Percentiles rank a stretch among this genome's conserved stretches.
Evolutionary conservation across 2,329 filamentous ascomycete species (phyloP).

Genomic region (Graphiopsis chlorocephala): DNA sequence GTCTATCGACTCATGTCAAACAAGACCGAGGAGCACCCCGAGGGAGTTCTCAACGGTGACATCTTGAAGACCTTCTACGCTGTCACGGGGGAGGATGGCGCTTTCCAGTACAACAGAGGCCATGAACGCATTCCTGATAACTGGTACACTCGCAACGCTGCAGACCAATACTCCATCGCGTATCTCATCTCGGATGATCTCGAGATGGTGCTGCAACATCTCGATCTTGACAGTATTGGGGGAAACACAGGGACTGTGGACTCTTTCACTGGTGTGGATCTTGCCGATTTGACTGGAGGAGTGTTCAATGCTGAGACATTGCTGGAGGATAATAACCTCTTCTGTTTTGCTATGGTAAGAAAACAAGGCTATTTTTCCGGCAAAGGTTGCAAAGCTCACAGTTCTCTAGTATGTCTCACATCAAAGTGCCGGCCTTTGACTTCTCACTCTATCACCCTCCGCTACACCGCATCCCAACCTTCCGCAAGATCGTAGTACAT

Average conservation of each 20-base stretch:
- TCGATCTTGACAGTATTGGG: conserved; percentile 32
- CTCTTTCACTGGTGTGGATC: conserved; percentile 34
- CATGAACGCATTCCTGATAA: conserved; percentile 44
- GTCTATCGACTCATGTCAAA: conserved; percentile 42
- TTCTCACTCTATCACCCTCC: background rate
- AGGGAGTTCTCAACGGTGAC: conserved; percentile 37
- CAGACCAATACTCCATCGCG: conserved; percentile 34
- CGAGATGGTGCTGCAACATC: conserved; percentile 25
- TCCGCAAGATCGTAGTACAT: background rate
- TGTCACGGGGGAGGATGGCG: conserved; percentile 34
- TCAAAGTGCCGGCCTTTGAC: background rate
- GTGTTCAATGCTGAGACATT: conserved; percentile 9
- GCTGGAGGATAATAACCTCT: conserved; percentile 44
- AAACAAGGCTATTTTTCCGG: no score
- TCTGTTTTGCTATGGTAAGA: conserved; percentile 38
- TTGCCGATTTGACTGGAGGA: conserved; percentile 32
- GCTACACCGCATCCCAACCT: background rate
- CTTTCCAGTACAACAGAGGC: conserved; percentile 28
- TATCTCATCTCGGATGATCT: conserved; percentile 22
- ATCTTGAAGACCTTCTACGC: conserved; percentile 42
- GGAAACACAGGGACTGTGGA: conserved; percentile 38
- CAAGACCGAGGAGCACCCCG: conserved; percentile 39
- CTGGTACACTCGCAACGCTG: conserved; percentile 32
- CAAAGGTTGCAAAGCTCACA: background rate
- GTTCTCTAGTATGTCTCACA: background rate